Evolutionary conservation across 2,329 filamentous ascomycete species (phyloP).

Genomic region (Xylariaceae sp.): DNA sequence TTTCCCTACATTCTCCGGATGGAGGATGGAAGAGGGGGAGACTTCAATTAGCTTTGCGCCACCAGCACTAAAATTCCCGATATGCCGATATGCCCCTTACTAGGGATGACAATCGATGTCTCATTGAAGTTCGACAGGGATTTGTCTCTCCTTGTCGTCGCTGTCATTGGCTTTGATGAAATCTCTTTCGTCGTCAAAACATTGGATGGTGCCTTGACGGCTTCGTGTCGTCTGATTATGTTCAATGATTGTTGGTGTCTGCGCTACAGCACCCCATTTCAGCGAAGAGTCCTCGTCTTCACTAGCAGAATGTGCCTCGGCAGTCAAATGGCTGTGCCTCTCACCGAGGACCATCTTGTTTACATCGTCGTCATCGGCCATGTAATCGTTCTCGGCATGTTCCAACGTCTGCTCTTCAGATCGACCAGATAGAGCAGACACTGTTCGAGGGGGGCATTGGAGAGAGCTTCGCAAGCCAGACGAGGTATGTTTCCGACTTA

Average conservation of each 20-base stretch:
- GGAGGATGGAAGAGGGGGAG: conserved; percentile 38
- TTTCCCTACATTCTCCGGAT: conserved; percentile 47
- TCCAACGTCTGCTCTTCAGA: conserved; percentile 37
- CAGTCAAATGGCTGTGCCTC: conserved; percentile 40
- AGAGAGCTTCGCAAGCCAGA: conserved; percentile 39
- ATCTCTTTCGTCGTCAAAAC: conserved; percentile 33
- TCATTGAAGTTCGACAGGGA: conserved; percentile 45
- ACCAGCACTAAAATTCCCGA: conserved; percentile 68
- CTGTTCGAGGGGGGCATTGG: conserved; percentile 39
- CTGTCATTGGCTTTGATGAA: conserved; percentile 30
- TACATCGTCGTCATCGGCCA: conserved; percentile 71
- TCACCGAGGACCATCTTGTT: conserved; percentile 42
- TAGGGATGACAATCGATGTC: conserved; percentile 65
- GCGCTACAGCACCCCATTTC: conserved; percentile 49
- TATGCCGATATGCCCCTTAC: conserved; percentile 48
- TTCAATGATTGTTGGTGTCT: conserved; percentile 46
- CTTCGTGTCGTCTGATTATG: conserved; percentile 45
- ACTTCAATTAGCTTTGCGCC: conserved; percentile 71
- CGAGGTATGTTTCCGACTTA: conserved; percentile 43
- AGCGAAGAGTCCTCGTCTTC: conserved; percentile 49
- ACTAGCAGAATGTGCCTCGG: conserved; percentile 50
- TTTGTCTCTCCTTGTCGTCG: conserved; percentile 25
- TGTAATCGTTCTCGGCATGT: conserved; percentile 57
- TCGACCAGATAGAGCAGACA: conserved; percentile 52
- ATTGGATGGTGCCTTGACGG: conserved; percentile 45